A percentile compares a stretch with the other conserved stretches of the same genome.
Evolutionary conservation across 257 asterid species (phyloP).

Genomic region (Sherardia arvensis): DNA sequence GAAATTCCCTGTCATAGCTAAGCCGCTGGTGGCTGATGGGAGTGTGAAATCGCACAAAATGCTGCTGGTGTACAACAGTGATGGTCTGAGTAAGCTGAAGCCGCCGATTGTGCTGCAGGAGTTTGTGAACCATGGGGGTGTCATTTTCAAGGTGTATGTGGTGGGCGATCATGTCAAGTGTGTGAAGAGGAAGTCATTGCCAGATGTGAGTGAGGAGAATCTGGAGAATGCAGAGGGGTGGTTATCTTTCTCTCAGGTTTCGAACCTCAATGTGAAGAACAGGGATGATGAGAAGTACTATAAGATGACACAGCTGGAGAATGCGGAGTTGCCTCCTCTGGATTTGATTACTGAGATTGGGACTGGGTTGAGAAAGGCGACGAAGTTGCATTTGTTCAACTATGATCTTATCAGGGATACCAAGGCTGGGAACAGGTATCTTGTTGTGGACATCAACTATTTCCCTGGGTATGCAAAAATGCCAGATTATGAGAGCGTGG

Average conservation of each 20-base stretch:
- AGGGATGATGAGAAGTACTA: constrained; percentile 39
- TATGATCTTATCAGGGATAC: constrained; percentile 71
- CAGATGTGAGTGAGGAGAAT: constrained; percentile 52
- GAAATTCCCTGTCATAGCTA: constrained; percentile 63
- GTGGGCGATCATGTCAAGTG: constrained; percentile 70
- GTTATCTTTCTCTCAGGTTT: constrained; percentile 49
- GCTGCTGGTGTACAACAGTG: constrained; percentile 48
- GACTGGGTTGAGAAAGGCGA: constrained; percentile 41
- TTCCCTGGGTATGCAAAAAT: constrained; percentile 78
- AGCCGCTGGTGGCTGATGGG: constrained; percentile 70
- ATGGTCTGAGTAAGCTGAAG: constrained; percentile 50
- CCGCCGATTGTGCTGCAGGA: constrained; percentile 72
- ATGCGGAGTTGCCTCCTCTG: constrained; percentile 60
- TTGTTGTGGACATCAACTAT: constrained; percentile 64
- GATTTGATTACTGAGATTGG: constrained; percentile 51
- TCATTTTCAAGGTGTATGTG: constrained; percentile 70
- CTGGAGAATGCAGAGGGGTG: constrained; percentile 33
- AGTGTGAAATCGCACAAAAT: constrained; percentile 70
- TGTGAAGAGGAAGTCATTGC: constrained; percentile 64
- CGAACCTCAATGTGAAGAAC: constrained; percentile 37
- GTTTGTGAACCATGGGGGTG: constrained; percentile 70
- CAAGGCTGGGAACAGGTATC: constrained; percentile 51
- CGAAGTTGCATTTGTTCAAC: constrained; percentile 47
- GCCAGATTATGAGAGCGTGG: constrained; percentile 57
- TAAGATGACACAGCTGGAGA: constrained; percentile 48